Evolutionary conservation across 352 stramenopile genomes (phyloP), one percentile per base, ranked within the genome.

Genomic region (Pythium brassicae): DNA sequence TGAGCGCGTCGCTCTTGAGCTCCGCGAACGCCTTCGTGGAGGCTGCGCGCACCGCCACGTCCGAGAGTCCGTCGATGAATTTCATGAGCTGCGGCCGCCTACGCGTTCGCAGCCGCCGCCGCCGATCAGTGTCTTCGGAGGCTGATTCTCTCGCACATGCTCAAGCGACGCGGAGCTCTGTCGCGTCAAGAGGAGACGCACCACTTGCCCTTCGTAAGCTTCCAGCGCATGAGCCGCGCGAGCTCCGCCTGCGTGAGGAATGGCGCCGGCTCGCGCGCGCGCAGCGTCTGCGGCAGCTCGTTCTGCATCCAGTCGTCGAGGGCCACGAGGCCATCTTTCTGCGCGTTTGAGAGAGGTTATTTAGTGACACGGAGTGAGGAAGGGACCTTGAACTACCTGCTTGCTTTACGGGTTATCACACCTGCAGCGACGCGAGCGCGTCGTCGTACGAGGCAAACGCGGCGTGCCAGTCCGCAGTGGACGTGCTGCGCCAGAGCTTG

Each of bases 141-240:
- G 17, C 6, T n/a, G 20, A 20, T 22, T 12, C 9, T 15, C n/a
- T 15, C 17, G 14, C 37, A n/a, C 14, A n/a, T n/a, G n/a, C n/a
- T n/a, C 37, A 43, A 37, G 32, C 32, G n/a, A n/a, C n/a, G n/a
- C n/a, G 29, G 29, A 35, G 14, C 37, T 43, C 17, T 8, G 14
- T 8, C 4, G 26, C 5, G 17, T 23, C 43, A 55, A 19, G 39
- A 29, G 29, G 29, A 8, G 20, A 42, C 63, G 23, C 48, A 90
- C 83, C 80, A 93, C 68, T 93, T 93, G 42, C 80, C 83, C 53
- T 91, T 93, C 61, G 80, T 89, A 42, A 93, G 76, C 60, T 91
- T 93, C 83, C 83, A 93, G 55, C 89, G 59, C 80, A 93, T 87
- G 43, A 93, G 68, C 43, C 72, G 63, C 26, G 71, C 59, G 39